Evolutionary conservation across 305 asterid genomes (phyloP).

Genomic region (Salvia sclarea): DNA sequence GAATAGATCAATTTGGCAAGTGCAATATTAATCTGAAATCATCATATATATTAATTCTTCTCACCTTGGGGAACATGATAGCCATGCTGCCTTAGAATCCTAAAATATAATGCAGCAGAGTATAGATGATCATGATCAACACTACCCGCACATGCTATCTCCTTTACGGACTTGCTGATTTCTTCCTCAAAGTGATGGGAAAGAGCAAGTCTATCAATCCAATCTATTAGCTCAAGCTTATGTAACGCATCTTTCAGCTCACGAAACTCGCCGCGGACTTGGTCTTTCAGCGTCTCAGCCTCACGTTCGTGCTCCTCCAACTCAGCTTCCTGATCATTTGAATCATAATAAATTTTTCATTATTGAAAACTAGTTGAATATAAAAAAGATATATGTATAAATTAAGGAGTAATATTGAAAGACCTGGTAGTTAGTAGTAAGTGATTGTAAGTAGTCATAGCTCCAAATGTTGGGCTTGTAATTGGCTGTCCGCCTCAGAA

Average conservation of each 20-base stretch:
- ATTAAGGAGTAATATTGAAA: neutral
- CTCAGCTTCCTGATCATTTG: conserved; percentile 35
- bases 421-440: conserved; percentile 31
- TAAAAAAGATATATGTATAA: neutral
- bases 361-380: neutral
- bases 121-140: conserved; percentile 22
- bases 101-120: conserved; percentile 40
- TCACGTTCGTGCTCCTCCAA: conserved; percentile 27
- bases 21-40: no score
- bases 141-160: neutral
- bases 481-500: no score
- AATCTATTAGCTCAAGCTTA: conserved; percentile 52
- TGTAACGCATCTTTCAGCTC: conserved; percentile 27
- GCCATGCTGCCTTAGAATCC: conserved; percentile 56
- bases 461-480: no score
- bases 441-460: conserved; percentile 31
- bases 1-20: no score
- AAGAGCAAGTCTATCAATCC: conserved; percentile 46
- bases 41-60: no score
- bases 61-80: conserved; percentile 42
- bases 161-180: conserved; percentile 32
- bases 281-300: conserved; percentile 39
- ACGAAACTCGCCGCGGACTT: conserved; percentile 29
- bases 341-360: neutral
- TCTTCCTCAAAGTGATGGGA: conserved; percentile 45